Evolutionary conservation across 2,329 filamentous ascomycete species (phyloP).

Genomic region (Fusarium proliferatum): DNA sequence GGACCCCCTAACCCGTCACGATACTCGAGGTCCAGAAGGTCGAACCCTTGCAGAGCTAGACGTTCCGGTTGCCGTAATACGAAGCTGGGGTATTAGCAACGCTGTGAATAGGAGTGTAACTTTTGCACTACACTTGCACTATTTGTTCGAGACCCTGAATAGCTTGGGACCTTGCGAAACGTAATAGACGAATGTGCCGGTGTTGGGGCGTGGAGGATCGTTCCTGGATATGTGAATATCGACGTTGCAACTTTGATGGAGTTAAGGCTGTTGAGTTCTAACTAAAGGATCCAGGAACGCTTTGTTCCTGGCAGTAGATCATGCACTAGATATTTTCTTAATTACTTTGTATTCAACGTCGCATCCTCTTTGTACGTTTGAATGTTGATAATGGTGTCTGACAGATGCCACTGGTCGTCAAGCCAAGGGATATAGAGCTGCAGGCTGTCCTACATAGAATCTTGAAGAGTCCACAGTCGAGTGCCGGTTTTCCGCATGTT

Average conservation of each 20-base stretch:
- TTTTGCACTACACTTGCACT: slow-evolving; percentile 50
- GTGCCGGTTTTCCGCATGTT: slow-evolving; percentile 54
- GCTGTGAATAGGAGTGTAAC: slow-evolving; percentile 50
- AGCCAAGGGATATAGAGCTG: slow-evolving; percentile 63
- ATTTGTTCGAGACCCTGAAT: slow-evolving; percentile 50
- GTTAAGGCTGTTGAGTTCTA: slow-evolving; percentile 56
- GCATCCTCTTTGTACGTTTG: not conserved
- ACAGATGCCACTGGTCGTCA: slow-evolving; percentile 50
- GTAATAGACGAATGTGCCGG: slow-evolving; percentile 31
- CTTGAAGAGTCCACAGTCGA: slow-evolving; percentile 62
- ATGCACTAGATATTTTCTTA: slow-evolving; percentile 38
- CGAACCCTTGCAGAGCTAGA: slow-evolving; percentile 45
- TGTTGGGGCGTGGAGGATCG: slow-evolving; percentile 57
- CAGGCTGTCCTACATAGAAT: slow-evolving; percentile 65
- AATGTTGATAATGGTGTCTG: not conserved
- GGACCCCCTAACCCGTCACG: slow-evolving; percentile 41
- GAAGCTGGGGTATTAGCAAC: slow-evolving; percentile 50
- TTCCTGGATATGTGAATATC: slow-evolving; percentile 52
- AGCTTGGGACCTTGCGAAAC: slow-evolving; percentile 23
- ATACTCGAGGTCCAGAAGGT: slow-evolving; percentile 48
- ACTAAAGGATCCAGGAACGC: slow-evolving; percentile 47
- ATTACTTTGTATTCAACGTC: slow-evolving; percentile 46
- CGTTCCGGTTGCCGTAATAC: slow-evolving; percentile 36
- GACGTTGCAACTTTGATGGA: slow-evolving; percentile 53
- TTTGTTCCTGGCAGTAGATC: slow-evolving; percentile 5